Base-by-base conservation (phyloP, 257 asterid genomes). In the Nicotiana knightiana region DNA sequence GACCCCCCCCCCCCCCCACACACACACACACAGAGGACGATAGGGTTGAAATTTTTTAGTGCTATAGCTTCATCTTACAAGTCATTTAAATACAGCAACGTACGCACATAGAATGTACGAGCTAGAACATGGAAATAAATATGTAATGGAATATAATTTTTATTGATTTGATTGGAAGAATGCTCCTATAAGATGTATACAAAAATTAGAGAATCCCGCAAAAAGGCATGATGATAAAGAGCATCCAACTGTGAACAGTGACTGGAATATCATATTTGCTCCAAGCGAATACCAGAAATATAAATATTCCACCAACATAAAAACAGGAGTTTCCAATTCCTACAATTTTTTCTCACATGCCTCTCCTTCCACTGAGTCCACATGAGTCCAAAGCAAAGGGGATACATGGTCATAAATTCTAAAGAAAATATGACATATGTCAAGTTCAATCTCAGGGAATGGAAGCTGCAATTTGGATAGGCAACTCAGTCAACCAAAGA, bases 21-120 rank as follows among this genome's bases (percentile, higher is more conserved):
- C 79, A 33, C 79, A 26, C 43, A 75, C 16, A 26, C 3, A 28
- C 48, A 73, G 26, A 46, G 26, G 46, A 75, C 7, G 10, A 53
- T 53, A 15, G 61, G 46, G 17, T 75, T 75, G 28, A 75, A 51
- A 26, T 26, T 28, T 15, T 28, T 64, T 51, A 51, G 63, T 51
- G 80, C 17, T 75, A 28, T 75, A 28, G 43, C 62, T 75, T 75
- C 80, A 48, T 73, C 79, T 26, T 13, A 48, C 79, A 48, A 48
- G 79, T 48, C 24, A 75, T 75, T 26, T 13, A 16, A 46, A 13
- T 48, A 71, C 26, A 48, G 61, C 24, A 73, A 1, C 18, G 2
- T 53, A 32, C 35, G 4, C 4, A 3, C 35, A 32, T 32, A 32
- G 35, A 32, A 32, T 2, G 35, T 32, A 53, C 17, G 18, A 53